phyloP scores from a whole-genome alignment of 805 yeast genomes.

The Saccharomycopsis selenospora region DNA sequence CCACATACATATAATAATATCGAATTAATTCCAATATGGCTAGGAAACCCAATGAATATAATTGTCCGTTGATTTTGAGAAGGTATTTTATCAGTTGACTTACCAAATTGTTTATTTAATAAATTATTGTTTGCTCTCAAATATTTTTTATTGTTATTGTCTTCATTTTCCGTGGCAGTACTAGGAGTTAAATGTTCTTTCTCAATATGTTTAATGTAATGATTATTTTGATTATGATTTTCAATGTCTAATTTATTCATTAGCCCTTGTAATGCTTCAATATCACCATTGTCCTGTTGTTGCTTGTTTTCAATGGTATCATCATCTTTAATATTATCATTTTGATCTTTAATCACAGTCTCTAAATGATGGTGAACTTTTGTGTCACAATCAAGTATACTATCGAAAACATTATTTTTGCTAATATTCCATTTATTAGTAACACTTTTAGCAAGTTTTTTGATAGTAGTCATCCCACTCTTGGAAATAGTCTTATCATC shows the following conservation, averaged over 20 bases:
- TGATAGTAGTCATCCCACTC: background rate
- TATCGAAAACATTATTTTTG: background rate
- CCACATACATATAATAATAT: slow-evolving; percentile 54
- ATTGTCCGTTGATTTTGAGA: slow-evolving; percentile 24
- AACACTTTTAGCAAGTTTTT: background rate
- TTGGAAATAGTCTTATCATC: background rate
- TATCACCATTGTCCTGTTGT: background rate
- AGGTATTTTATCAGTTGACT: background rate
- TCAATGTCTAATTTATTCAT: background rate
- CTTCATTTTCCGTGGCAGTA: background rate
- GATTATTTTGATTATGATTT: background rate
- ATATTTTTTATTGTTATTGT: slow-evolving; percentile 4
- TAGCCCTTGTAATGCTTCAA: background rate
- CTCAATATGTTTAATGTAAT: background rate
- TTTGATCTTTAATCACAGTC: background rate
- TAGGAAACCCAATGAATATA: slow-evolving; percentile 34
- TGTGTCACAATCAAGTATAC: background rate
- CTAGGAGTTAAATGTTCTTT: background rate
- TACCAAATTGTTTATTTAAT: slow-evolving; percentile 3
- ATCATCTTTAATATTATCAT: slow-evolving; percentile 7
- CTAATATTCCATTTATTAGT: slow-evolving; percentile 1
- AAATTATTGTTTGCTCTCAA: slow-evolving; percentile 10
- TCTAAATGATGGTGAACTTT: no score
- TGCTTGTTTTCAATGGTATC: slow-evolving; percentile 1
- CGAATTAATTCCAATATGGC: slow-evolving; percentile 39